Conservation (phyloP, 2,329 filamentous ascomycete genomes). For the Cladophialophora yegresii region DNA sequence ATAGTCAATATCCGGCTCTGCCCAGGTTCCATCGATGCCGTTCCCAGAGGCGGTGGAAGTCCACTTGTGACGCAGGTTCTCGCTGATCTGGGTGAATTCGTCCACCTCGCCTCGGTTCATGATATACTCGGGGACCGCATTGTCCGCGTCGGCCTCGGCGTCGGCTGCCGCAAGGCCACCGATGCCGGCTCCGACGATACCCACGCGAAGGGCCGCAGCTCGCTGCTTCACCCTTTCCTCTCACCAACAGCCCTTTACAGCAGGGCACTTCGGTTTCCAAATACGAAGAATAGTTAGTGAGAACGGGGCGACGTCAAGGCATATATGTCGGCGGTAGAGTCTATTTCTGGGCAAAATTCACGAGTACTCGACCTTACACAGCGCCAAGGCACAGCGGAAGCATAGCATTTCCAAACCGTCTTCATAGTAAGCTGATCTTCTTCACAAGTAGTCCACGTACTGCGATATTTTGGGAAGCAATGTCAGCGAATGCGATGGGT, state of each 20-base stretch:
- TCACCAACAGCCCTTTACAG: neutral
- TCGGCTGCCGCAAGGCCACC: conserved; percentile 48
- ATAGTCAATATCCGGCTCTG: conserved; percentile 6
- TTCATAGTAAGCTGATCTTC: neutral
- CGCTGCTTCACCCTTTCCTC: neutral
- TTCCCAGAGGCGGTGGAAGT: conserved; percentile 6
- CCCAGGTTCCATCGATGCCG: conserved; percentile 9
- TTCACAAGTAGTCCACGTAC: conserved; percentile 1
- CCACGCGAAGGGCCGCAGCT: conserved; percentile 28
- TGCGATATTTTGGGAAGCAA: neutral
- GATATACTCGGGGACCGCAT: conserved; percentile 27
- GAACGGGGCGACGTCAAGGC: neutral
- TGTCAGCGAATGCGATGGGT: neutral
- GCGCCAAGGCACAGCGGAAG: neutral
- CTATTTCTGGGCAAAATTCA: neutral
- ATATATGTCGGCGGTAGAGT: neutral
- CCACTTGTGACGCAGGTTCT: conserved; percentile 20
- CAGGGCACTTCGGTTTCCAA: too few relatives aligned
- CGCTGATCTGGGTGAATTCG: conserved; percentile 12
- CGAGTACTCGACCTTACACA: neutral
- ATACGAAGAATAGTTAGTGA: too few relatives aligned
- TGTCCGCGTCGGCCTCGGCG: conserved; percentile 28
- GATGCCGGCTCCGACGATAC: conserved; percentile 45
- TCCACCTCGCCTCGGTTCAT: conserved; percentile 21
- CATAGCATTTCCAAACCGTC: neutral